phyloP scores from a whole-genome alignment of 2,329 filamentous ascomycete species.

The Westerdykella ornata region DNA sequence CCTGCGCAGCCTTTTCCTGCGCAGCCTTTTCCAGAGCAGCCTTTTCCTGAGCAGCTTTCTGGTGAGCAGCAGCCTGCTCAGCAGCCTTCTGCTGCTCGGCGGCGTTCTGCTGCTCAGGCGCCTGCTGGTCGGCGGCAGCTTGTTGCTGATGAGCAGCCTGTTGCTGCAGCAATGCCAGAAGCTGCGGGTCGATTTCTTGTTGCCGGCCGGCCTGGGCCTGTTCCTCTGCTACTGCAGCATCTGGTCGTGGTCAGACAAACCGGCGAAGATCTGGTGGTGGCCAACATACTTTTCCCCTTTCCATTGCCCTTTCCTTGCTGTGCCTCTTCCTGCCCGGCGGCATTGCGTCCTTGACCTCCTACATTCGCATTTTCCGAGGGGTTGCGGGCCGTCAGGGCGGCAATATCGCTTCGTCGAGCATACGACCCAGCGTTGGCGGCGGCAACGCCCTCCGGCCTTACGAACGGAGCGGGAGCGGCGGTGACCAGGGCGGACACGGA shows the following conservation, averaged over 20 bases:
- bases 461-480: constrained; percentile 26
- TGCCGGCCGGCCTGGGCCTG: constrained; percentile 5
- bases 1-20: constrained; percentile 1
- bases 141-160: constrained; percentile 3
- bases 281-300: neutral
- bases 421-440: constrained; percentile 4
- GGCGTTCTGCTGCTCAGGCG: constrained; percentile 2
- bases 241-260: neutral
- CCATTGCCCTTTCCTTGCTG: neutral
- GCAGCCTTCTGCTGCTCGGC: constrained; percentile 3
- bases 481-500: constrained; percentile 26
- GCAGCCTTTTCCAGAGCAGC: constrained; percentile 3
- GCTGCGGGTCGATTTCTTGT: constrained; percentile 1
- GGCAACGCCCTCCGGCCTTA: constrained; percentile 12
- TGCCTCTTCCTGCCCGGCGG: constrained; percentile 1
- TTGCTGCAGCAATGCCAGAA: neutral
- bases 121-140: constrained; percentile 3
- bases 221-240: constrained; percentile 1
- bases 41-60: neutral
- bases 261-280: neutral
- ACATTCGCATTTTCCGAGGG: neutral
- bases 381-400: too few relatives aligned
- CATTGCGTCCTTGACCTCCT: constrained; percentile 5
- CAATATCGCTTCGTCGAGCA: too few relatives aligned
- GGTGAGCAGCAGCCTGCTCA: constrained; percentile 2